Conservation (phyloP, 495 filamentous ascomycete genomes). For the Podospora pseudopauciseta region DNA sequence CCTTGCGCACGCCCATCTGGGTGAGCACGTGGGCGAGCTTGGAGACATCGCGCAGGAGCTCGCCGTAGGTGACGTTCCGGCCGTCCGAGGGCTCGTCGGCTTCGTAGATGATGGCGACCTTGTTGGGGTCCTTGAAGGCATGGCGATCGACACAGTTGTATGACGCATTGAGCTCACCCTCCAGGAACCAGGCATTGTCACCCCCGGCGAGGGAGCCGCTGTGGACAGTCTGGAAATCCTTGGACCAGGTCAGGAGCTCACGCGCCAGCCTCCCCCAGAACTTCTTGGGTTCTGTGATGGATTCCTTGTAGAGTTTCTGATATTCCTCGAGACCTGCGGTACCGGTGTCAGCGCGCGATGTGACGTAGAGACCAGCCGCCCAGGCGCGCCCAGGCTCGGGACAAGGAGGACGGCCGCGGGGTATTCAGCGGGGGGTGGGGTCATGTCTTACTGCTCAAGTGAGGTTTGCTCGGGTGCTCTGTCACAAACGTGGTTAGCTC, state of each 20-base stretch:
- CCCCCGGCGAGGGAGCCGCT: conserved; percentile 73
- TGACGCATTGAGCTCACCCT: conserved; percentile 88
- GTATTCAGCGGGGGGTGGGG: conserved; percentile 8
- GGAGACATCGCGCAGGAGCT: conserved; percentile 90
- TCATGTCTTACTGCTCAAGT: conserved; percentile 45
- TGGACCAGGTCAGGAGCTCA: conserved; percentile 85
- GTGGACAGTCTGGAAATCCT: conserved; percentile 88
- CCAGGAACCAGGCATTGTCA: conserved; percentile 91
- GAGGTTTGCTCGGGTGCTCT: conserved; percentile 60
- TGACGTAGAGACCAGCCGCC: not conserved
- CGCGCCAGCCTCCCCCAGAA: conserved; percentile 88
- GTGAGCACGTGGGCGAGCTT: conserved; percentile 80
- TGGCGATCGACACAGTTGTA: conserved; percentile 98
- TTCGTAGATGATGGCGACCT: conserved; percentile 96
- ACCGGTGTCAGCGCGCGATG: conserved; percentile 23
- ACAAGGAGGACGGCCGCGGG: not conserved
- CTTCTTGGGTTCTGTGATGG: conserved; percentile 81
- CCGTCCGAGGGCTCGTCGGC: conserved; percentile 88
- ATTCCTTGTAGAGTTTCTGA: conserved; percentile 90
- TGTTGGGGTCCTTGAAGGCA: conserved; percentile 86
- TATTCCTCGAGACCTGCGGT: conserved; percentile 71
- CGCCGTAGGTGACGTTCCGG: conserved; percentile 85
- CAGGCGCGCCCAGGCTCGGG: not conserved
- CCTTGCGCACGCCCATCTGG: conserved; percentile 94
- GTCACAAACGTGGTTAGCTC: conserved; percentile 33